These are phyloP conservation scores for Leptosphaerulina australis DNA, from an alignment of 2,329 filamentous ascomycete genomes.

Conservation along the genomic window DNA sequence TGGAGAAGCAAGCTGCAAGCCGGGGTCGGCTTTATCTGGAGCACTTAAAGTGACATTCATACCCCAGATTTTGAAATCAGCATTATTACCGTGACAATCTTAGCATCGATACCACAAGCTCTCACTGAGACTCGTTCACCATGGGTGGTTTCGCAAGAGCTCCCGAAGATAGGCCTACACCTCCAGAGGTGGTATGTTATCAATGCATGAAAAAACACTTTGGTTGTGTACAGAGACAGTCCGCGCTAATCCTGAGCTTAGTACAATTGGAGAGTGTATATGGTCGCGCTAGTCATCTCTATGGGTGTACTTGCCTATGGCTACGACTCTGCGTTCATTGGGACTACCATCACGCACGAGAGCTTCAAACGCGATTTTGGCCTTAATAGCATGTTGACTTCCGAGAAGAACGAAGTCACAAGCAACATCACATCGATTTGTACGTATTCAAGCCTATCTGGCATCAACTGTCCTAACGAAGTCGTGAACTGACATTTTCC, in stretches of 20 bases:
- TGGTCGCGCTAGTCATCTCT: constrained; percentile 60
- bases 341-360: constrained; percentile 70
- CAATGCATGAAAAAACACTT: constrained; percentile 49
- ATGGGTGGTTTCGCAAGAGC: constrained; percentile 54
- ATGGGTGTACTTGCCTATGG: constrained; percentile 65
- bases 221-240: constrained; percentile 47
- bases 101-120: background rate
- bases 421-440: constrained; percentile 58
- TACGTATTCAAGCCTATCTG: constrained; percentile 9
- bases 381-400: constrained; percentile 58
- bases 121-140: constrained; percentile 12
- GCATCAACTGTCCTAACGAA: no score
- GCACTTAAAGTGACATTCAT: constrained; percentile 28
- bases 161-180: constrained; percentile 62
- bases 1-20: constrained; percentile 26
- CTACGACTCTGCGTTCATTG: constrained; percentile 78
- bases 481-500: background rate
- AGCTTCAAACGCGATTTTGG: constrained; percentile 73
- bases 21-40: constrained; percentile 16
- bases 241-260: background rate
- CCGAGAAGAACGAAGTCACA: constrained; percentile 52
- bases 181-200: constrained; percentile 55
- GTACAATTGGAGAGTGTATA: constrained; percentile 66
- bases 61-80: constrained; percentile 33
- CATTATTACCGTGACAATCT: constrained; percentile 12